Evolutionary conservation across 1,284 basidiomycete genomes (phyloP).

Genomic region (Coniferiporia weirii): DNA sequence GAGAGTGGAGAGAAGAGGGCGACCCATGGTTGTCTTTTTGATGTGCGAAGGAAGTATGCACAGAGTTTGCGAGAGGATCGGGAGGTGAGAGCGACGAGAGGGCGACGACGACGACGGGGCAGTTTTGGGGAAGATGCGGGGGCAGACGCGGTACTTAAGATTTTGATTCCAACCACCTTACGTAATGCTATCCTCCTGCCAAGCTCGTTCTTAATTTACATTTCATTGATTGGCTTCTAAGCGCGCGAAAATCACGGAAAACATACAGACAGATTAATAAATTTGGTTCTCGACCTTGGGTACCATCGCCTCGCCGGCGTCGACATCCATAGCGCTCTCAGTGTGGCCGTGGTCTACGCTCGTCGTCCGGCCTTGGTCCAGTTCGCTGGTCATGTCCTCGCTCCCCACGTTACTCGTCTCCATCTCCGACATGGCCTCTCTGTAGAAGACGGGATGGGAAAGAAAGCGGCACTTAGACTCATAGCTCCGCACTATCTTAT

Average conservation of each 20-base stretch:
- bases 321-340: not conserved
- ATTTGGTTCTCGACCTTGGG: not conserved
- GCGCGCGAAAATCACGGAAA: not conserved
- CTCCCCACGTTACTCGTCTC: conserved; percentile 6
- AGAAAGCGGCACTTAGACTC: not conserved
- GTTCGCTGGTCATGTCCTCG: not conserved
- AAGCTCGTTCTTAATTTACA: not conserved
- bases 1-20: conserved; percentile 53
- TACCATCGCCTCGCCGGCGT: not conserved
- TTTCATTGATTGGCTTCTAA: not conserved
- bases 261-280: not conserved
- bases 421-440: conserved; percentile 12
- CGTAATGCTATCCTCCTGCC: not conserved
- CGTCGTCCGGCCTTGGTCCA: not conserved
- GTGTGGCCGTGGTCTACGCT: not conserved
- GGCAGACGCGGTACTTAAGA: not conserved
- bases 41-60: not conserved
- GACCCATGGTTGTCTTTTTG: conserved; percentile 45
- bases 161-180: conserved; percentile 10
- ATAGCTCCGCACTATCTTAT: not conserved
- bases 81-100: not conserved
- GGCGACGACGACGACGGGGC: conserved; percentile 1
- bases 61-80: not conserved
- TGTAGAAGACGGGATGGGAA: not conserved
- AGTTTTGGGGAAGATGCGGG: not conserved